Evolutionary conservation across 2,329 filamentous ascomycete genomes (phyloP), one percentile per base, ranked within the genome.

Genomic region (Ceratocystis papillata): DNA sequence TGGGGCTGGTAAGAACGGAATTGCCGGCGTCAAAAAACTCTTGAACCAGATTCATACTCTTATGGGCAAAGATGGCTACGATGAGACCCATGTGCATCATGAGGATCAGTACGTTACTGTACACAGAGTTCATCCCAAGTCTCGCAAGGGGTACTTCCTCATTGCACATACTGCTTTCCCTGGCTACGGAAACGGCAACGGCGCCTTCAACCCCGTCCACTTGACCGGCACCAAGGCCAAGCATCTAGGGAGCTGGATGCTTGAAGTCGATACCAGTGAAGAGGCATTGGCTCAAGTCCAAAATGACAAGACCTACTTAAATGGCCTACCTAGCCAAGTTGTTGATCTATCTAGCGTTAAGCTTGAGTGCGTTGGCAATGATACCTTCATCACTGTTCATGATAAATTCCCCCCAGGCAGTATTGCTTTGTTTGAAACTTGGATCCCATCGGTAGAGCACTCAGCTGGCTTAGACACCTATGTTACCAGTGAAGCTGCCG

Each of bases 151-250:
- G 0, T 93, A 96, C 75, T 96, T 97, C 76, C 79, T 97, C 60
- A 92, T 99, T 71, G 93, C 95, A 0, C 94, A 97, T 72, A 97
- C 94, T 3, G 94, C 95, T 0, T 99, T 93, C 76, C 90, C 92
- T 0, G 92, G 91, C 1, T 93, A 92, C 71, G 89, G 90, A 25
- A 89, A 89, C 70, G 89, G 89, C 1, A 92, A 94, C 71, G 90
- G 88, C 20, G 83, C 85, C 3, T 87, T 97, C 72, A 87, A 82
- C 62, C 85, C 93, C 0, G 89, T 96, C 8, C 84, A 87, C 70
- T 83, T 99, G 53, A 83, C 83, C 17, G 92, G 93, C 7, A 96
- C 93, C 5, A 89, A 88, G 72, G 94, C 87, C 17, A 89, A 89
- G 69, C 85, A 91, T 69, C 79, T 99, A 37, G 93, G 94, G 44